Base-by-base conservation (phyloP, 2,329 filamentous ascomycete species). In the Xylariaceae sp. region DNA sequence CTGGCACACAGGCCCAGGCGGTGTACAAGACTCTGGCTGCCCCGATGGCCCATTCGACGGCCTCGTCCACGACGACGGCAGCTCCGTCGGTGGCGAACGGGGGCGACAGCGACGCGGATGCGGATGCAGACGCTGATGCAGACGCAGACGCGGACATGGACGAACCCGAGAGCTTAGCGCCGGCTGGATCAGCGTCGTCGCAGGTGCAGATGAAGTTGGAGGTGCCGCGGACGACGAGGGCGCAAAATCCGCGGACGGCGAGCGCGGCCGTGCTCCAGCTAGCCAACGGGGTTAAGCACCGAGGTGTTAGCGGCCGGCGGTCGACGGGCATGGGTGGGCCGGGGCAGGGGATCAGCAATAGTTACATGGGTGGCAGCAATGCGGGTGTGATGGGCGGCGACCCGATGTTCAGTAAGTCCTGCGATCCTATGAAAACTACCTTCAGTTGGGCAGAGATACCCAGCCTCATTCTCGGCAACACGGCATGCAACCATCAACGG, bases 151-250 rank as follows among this genome's bases (percentile, higher is more conserved):
- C 34, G 16, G 34, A 38, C 34, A 84, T 84, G 81, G 81, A 84
- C 42, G 81, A 83, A 36, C 79, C 80, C 47, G 79, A 81, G 42
- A 75, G 72, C 48, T 82, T 79, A 54, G 73, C 77, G 7, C 76
- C 80, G 48, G 76, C 81, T 63, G 72, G 72, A 3, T 72, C 73
- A 6, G 46, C 61, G 6, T 63, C 59, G 3, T 47, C 58, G 17
- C 53, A 59, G 16, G 57, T 59, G 7, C 66, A 70, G 17, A 65
- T 69, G 14, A 64, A 74, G 50, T 69, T 79, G 12, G 75, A 78
- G 14, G 72, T 77, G 14, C 67, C 73, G 5, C 69, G 74, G 34
- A 72, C 72, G 1, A 72, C 72, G 1, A 68, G 74, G 45, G 68
- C 59, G 12, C 66, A 71, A 10, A 60, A 70, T 31, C 73, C 73